Evolutionary conservation across 2,329 filamentous ascomycete genomes (phyloP), one percentile per base, ranked within the genome.

Genomic region (Truncatella angustata): DNA sequence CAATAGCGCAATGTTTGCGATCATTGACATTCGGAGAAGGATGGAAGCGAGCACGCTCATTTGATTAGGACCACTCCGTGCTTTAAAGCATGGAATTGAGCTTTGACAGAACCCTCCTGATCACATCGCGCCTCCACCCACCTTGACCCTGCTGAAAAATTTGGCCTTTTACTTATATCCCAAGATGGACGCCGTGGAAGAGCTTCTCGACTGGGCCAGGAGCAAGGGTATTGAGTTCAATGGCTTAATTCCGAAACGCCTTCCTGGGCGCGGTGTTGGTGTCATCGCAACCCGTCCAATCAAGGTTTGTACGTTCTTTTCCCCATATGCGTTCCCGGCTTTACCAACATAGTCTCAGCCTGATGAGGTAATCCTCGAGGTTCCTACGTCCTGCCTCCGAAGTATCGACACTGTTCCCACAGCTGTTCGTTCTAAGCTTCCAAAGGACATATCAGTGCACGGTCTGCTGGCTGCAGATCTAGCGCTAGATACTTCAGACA

Each of bases 181-280:
- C 18, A 36, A 11, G 2, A 66, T 63, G 61, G 62, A 66, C 5
- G 28, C 57, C 36, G 40, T 61, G 49, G 70, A 80, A 23, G 70
- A 74, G 7, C 88, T 95, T 54, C 75, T 86, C 3, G 63, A 77
- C 54, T 96, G 91, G 89, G 86, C 87, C 2, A 66, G 75, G 39
- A 69, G 71, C 1, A 78, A 83, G 52, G 88, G 88, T 12, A 79
- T 95, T 24, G 70, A 78, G 32, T 80, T 91, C 58, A 77, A 86
- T 60, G 85, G 85, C 24, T 82, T 95, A 44, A 74, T 75, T 2
- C 85, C 90, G 4, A 78, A 83, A 36, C 75, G 74, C 35, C 84
- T 96, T 14, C 81, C 85, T 5, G 87, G 85, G 2, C 79, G 88
- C 50, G 91, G 91, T 24, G 80, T 94, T 49, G 91, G 92, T 43